These are phyloP conservation scores for Asterella californica DNA, from an alignment of 225 moss, liverwort and hornwort genomes.

Conservation along the genomic window DNA sequence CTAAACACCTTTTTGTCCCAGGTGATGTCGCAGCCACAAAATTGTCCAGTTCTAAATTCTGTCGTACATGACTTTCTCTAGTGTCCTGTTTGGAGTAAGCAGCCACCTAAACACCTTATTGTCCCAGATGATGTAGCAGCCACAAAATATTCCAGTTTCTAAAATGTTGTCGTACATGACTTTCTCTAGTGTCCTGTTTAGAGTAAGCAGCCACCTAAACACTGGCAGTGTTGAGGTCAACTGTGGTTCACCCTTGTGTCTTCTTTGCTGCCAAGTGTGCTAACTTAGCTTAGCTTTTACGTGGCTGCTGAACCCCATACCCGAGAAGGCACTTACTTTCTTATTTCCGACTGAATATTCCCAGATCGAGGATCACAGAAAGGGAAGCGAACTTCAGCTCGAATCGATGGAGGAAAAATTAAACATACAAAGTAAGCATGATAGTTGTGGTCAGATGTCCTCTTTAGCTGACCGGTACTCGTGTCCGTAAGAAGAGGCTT, in stretches of 20 bases:
- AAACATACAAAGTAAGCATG: constrained; percentile 32
- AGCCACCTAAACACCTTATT: too few species aligned
- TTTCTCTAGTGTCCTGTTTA: background rate
- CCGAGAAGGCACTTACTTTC: background rate
- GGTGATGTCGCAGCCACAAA: too few species aligned
- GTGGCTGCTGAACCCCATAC: background rate
- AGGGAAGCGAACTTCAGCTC: constrained; percentile 35
- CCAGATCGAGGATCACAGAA: constrained; percentile 49
- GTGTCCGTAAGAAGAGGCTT: background rate
- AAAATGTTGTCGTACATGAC: background rate
- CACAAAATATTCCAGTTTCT: too few species aligned
- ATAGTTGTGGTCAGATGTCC: background rate
- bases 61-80: too few species aligned
- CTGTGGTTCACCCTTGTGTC: background rate
- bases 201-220: too few species aligned
- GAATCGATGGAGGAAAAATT: constrained; percentile 33
- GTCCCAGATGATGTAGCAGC: constrained; percentile 25
- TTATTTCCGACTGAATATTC: background rate
- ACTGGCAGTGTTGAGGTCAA: background rate
- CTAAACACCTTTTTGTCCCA: too few species aligned
- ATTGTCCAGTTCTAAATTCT: too few species aligned
- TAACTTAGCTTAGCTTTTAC: background rate
- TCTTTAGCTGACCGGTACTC: background rate
- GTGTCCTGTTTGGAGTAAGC: too few species aligned
- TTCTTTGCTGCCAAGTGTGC: background rate